These are phyloP conservation scores for Stenocarpella maydis DNA, from an alignment of 2,329 filamentous ascomycete species.

Conservation along the genomic window DNA sequence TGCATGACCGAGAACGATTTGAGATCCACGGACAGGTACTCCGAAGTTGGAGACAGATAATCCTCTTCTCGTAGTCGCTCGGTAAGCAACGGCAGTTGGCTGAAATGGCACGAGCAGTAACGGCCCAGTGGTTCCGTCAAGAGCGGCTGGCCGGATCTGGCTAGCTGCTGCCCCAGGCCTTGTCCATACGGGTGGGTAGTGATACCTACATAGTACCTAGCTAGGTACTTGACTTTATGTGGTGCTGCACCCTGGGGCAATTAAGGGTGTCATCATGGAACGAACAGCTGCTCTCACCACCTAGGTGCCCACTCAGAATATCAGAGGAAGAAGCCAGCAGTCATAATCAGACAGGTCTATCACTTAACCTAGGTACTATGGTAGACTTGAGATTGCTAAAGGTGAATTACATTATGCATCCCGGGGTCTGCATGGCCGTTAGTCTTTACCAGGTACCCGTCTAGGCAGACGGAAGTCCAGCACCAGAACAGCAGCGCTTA, in stretches of 20 bases:
- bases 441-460: no score
- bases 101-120: conserved; percentile 6
- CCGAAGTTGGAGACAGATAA: conserved; percentile 21
- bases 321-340: neutral
- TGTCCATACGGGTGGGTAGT: neutral
- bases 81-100: conserved; percentile 13
- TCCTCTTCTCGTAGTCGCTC: neutral
- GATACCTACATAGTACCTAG: no score
- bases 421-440: no score
- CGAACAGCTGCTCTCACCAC: neutral
- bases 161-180: conserved; percentile 8
- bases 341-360: neutral
- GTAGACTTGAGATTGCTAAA: neutral
- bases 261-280: conserved; percentile 1
- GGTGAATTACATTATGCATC: neutral
- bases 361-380: no score
- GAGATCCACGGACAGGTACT: neutral
- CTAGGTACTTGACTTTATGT: no score
- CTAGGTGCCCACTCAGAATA: neutral
- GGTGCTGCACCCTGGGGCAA: neutral
- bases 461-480: neutral
- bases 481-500: neutral
- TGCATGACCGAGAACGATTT: neutral
- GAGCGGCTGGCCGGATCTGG: conserved; percentile 22
- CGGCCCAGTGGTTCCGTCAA: conserved; percentile 23